phyloP scores from a whole-genome alignment of 2,329 filamentous ascomycete genomes.

The Colletotrichum destructivum region DNA sequence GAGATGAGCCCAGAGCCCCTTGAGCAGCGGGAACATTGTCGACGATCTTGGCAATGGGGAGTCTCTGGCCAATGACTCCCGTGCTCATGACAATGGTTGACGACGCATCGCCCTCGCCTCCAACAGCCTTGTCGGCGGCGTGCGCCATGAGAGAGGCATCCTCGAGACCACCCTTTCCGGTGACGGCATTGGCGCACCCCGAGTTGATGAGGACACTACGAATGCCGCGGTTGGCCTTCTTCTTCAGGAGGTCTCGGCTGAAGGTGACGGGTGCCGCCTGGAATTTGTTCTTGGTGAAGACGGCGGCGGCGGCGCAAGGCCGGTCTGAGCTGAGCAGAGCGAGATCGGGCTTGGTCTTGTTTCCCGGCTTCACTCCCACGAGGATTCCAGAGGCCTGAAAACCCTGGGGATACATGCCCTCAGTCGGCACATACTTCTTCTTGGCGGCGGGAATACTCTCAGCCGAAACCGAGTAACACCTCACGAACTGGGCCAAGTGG shows the following conservation, averaged over 20 bases:
- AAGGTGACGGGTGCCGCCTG: conserved; percentile 95
- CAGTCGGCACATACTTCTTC: conserved; percentile 89
- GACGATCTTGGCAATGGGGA: conserved; percentile 93
- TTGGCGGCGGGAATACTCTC: conserved; percentile 82
- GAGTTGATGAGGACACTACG: conserved; percentile 92
- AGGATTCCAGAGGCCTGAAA: conserved; percentile 90
- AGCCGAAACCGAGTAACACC: conserved; percentile 72
- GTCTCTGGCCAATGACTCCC: conserved; percentile 93
- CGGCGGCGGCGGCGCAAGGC: conserved; percentile 89
- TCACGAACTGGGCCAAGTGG: conserved; percentile 48
- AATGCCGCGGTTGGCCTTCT: conserved; percentile 77
- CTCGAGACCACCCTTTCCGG: conserved; percentile 88
- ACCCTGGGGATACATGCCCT: conserved; percentile 90
- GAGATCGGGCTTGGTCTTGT: conserved; percentile 92
- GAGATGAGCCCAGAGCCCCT: conserved; percentile 78
- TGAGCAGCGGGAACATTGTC: conserved; percentile 85
- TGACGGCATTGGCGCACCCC: conserved; percentile 97
- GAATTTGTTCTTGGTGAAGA: conserved; percentile 99
- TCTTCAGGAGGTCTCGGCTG: conserved; percentile 79
- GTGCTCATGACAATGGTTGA: conserved; percentile 97
- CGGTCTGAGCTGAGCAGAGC: conserved; percentile 89
- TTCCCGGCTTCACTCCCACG: conserved; percentile 93
- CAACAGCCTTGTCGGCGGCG: conserved; percentile 78
- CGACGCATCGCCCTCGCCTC: conserved; percentile 55
- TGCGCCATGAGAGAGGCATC: conserved; percentile 89